phyloP scores from a whole-genome alignment of 2,329 filamentous ascomycete species.

The Ophiocordyceps sinensis region DNA sequence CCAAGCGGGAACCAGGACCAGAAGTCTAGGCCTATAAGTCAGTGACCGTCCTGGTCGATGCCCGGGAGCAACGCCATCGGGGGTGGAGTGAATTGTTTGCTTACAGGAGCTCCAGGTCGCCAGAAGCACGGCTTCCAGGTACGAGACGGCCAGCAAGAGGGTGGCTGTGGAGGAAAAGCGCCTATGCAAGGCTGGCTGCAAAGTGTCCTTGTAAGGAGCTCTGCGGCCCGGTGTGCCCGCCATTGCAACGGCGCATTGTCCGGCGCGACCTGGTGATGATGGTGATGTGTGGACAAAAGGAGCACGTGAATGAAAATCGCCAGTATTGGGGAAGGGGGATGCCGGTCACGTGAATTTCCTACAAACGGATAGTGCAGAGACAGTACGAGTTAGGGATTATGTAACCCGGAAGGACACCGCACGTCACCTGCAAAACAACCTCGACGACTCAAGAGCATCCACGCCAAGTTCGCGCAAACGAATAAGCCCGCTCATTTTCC shows the following conservation, averaged over 20 bases:
- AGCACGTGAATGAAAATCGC: constrained; percentile 19
- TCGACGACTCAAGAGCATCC: neutral
- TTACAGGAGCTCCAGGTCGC: constrained; percentile 55
- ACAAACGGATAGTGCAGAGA: no score
- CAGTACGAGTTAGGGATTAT: no score
- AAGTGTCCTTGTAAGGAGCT: constrained; percentile 68
- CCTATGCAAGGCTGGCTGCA: constrained; percentile 77
- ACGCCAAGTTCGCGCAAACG: no score
- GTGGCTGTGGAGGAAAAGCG: constrained; percentile 69
- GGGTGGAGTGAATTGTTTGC: constrained; percentile 15
- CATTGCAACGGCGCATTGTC: constrained; percentile 36
- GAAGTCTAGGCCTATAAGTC: constrained; percentile 36
- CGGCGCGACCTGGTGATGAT: constrained; percentile 6
- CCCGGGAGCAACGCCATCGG: constrained; percentile 3
- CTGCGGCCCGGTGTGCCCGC: constrained; percentile 38
- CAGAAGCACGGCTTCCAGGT: constrained; percentile 55
- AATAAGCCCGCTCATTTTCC: no score
- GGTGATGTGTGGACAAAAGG: neutral
- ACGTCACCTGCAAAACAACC: neutral
- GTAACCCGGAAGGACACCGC: neutral
- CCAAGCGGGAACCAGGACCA: constrained; percentile 83
- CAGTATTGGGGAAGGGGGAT: no score
- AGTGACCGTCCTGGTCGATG: neutral
- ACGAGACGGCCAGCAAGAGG: constrained; percentile 56
- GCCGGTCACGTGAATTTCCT: no score